These are phyloP conservation scores for Parachlorella kessleri DNA, from an alignment of 139 green algal genomes.

Conservation along the genomic window DNA sequence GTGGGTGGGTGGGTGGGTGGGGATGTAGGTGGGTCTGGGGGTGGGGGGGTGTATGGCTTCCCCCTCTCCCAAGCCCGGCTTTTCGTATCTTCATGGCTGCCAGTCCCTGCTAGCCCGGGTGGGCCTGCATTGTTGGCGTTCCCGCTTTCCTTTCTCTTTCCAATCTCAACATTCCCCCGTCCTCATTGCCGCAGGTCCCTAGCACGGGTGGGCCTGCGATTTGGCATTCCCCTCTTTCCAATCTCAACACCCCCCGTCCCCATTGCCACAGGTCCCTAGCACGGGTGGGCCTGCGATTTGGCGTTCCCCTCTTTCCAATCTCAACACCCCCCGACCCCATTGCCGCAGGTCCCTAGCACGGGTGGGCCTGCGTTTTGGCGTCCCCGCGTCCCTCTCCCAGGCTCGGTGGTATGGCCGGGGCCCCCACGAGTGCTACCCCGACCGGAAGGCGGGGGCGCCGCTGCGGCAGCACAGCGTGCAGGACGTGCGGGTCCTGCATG, in stretches of 20 bases:
- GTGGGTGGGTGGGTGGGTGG: no score
- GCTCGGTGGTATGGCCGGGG: constrained; percentile 81
- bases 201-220: not conserved
- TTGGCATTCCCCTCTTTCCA: no score
- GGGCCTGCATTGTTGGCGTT: not conserved
- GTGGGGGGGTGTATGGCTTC: no score
- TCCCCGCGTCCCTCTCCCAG: constrained; percentile 24
- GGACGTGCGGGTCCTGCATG: constrained; percentile 58
- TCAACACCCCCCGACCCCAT: not conserved
- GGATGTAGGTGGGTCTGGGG: no score
- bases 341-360: constrained; percentile 61
- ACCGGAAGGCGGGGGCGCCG: constrained; percentile 69
- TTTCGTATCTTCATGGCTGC: no score
- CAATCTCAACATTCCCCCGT: no score
- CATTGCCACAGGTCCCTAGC: constrained; percentile 67
- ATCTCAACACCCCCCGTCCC: no score
- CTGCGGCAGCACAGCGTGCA: constrained; percentile 32
- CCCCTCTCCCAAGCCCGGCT: no score
- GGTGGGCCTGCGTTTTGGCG: constrained; percentile 64
- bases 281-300: constrained; percentile 68
- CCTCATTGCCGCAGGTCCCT: constrained; percentile 56
- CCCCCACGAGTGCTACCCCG: constrained; percentile 92
- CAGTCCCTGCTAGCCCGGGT: not conserved
- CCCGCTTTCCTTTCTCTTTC: not conserved
- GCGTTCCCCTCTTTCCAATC: constrained; percentile 15